Evolutionary conservation across 2,329 filamentous ascomycete genomes (phyloP).

Genomic region (Phyllachora maydis): DNA sequence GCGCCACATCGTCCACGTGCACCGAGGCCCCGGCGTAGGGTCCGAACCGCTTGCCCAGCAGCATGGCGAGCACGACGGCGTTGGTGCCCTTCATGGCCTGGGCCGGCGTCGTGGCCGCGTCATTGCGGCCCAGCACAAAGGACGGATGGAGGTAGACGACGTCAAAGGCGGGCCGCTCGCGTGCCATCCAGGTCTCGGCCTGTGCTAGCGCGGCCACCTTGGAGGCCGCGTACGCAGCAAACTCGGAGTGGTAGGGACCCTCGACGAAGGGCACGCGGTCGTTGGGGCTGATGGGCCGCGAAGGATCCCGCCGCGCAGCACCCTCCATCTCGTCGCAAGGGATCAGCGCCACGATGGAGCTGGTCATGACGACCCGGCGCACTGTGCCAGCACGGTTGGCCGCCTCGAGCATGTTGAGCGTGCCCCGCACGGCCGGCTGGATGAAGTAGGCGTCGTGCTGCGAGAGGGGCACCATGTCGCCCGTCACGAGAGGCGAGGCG

Average conservation of each 20-base stretch:
- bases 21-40: slow-evolving; percentile 11
- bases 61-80: slow-evolving; percentile 11
- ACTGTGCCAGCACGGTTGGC: slow-evolving; percentile 6
- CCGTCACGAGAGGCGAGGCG: slow-evolving; percentile 7
- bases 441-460: slow-evolving; percentile 6
- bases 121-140: slow-evolving; percentile 15
- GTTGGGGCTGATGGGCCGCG: slow-evolving; percentile 3
- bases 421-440: slow-evolving; percentile 6
- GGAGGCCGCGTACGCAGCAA: slow-evolving; percentile 14
- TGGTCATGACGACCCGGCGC: slow-evolving; percentile 9
- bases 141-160: slow-evolving; percentile 15
- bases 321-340: slow-evolving; percentile 6
- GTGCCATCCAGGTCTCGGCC: slow-evolving; percentile 12
- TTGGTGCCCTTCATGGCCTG: slow-evolving; percentile 14
- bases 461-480: slow-evolving; percentile 3
- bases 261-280: slow-evolving; percentile 13
- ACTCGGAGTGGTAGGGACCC: slow-evolving; percentile 10
- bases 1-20: slow-evolving; percentile 16
- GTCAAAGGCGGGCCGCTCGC: slow-evolving; percentile 13
- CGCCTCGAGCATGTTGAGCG: slow-evolving; percentile 8
- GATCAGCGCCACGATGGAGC: slow-evolving; percentile 9
- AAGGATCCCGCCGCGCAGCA: slow-evolving; percentile 1
- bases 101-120: slow-evolving; percentile 8
- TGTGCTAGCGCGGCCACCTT: slow-evolving; percentile 13
- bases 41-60: slow-evolving; percentile 10